Percentiles rank a stretch among this genome's conserved stretches.
These are phyloP conservation scores for Avena sativa DNA, from an alignment of 176 grass and related monocot genomes.

Conservation along the genomic window DNA sequence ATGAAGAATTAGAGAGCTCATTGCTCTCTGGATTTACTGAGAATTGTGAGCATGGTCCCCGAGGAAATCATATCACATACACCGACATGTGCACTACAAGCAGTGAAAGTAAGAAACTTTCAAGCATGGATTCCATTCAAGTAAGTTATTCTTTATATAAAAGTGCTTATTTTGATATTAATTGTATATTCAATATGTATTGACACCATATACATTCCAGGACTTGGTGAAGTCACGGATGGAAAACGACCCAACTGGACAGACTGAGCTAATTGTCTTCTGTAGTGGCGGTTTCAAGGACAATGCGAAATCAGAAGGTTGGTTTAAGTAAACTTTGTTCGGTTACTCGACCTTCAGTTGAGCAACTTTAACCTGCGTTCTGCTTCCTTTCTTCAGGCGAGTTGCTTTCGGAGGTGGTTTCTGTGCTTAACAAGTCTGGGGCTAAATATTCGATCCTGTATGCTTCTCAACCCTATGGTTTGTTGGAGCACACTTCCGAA, in stretches of 20 bases:
- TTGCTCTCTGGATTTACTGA: constrained; percentile 79
- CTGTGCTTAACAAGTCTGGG: constrained; percentile 56
- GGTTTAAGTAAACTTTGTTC: constrained; percentile 12
- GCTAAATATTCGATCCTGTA: constrained; percentile 86
- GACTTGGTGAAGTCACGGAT: constrained; percentile 56
- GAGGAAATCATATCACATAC: constrained; percentile 57
- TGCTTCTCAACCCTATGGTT: constrained; percentile 67
- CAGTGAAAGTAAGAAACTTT: constrained; percentile 60
- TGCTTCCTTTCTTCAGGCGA: constrained; percentile 60
- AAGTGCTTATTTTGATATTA: background rate
- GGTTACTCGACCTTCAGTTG: constrained; percentile 28
- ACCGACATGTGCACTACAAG: constrained; percentile 50
- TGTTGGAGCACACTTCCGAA: constrained; percentile 45
- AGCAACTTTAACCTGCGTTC: background rate
- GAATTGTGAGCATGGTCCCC: constrained; percentile 63
- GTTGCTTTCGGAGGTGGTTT: constrained; percentile 68
- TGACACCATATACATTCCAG: constrained; percentile 47
- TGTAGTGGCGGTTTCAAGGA: constrained; percentile 63
- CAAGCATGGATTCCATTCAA: constrained; percentile 58
- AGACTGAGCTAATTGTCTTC: constrained; percentile 76
- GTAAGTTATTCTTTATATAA: constrained; percentile 46
- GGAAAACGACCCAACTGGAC: constrained; percentile 46
- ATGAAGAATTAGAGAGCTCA: constrained; percentile 72
- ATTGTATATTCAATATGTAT: background rate
- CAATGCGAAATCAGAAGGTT: constrained; percentile 76